Evolutionary conservation across 257 asterid species (phyloP), one percentile per base, ranked within the genome.

Genomic region (Solanum verrucosum): DNA sequence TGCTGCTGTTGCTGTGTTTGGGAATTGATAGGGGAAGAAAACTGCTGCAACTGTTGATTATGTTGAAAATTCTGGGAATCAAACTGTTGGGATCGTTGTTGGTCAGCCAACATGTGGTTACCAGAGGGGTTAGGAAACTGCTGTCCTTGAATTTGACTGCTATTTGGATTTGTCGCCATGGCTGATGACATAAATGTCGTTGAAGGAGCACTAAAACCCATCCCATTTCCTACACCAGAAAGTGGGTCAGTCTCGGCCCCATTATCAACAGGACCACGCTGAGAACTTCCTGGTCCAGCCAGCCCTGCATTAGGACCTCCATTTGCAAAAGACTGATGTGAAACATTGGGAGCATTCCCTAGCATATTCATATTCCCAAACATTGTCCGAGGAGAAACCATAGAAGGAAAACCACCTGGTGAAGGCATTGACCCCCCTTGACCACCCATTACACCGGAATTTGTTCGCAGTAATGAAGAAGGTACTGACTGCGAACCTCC

Each of bases 351-450:
- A 87, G 87, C 93, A 90, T 92, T 94, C 85, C 98, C 99, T 27
- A 93, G 89, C 94, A 93, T 91, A 87, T 92, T 93, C 95, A 95
- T 91, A 87, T 91, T 95, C 84, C 91, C 94, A 70, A 90, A 91
- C 88, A 94, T 98, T 72, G 91, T 92, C 6, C 95, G 93, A 0
- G 98, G 98, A 1, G 99, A 95, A 56, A 94, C 93, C 90, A 94
- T 81, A 84, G 98, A 92, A 2, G 95, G 89, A 73, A 94, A 95
- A 42, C 93, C 92, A 87, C 91, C 94, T 86, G 90, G 98, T 10
- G 96, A 92, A 27, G 95, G 90, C 91, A 93, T 93, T 77, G 94
- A 96, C 63, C 96, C 95, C 40, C 98, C 98, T 87, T 95, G 98
- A 86, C 96, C 96, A 71, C 96, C 92, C 98, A 96, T 52, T 52